Conservation (phyloP, 2,329 filamentous ascomycete species). For the Sporothrix curviconia region DNA sequence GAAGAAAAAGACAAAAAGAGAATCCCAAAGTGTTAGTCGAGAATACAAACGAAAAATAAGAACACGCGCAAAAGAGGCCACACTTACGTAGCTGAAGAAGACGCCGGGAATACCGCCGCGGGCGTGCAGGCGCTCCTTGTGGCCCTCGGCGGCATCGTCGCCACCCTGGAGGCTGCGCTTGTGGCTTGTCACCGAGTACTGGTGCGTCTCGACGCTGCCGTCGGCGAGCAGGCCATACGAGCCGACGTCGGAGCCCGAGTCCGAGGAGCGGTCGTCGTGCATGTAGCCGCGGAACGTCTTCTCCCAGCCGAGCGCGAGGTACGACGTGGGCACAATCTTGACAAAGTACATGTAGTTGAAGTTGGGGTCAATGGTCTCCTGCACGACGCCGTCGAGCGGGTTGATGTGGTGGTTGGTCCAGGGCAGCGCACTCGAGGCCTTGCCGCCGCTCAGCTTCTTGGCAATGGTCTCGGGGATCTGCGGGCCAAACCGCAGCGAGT, state of each 20-base stretch:
- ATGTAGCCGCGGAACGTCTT: constrained; percentile 40
- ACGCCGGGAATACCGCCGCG: constrained; percentile 90
- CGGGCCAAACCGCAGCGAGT: constrained; percentile 86
- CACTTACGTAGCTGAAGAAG: constrained; percentile 92
- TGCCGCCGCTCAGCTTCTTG: constrained; percentile 46
- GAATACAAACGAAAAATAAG: background rate
- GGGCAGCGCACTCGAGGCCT: constrained; percentile 32
- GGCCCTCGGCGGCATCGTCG: constrained; percentile 76
- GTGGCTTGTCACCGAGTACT: constrained; percentile 97
- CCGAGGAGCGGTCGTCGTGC: constrained; percentile 27
- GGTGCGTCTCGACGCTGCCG: constrained; percentile 91
- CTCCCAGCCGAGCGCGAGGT: constrained; percentile 86
- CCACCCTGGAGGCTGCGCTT: constrained; percentile 82
- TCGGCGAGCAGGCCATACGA: constrained; percentile 57
- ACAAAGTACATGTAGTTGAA: constrained; percentile 99
- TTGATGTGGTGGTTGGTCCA: constrained; percentile 92
- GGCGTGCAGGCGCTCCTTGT: constrained; percentile 86
- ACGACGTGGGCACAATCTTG: constrained; percentile 95
- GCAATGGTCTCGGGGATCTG: constrained; percentile 70
- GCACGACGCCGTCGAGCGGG: constrained; percentile 74
- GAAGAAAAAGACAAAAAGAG: too few species aligned
- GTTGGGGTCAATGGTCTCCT: constrained; percentile 71
- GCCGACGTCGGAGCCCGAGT: constrained; percentile 59
- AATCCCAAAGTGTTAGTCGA: background rate
- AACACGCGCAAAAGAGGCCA: background rate